Percentiles rank a stretch among this genome's conserved stretches.
phyloP scores from a whole-genome alignment of 2,329 filamentous ascomycete genomes.

The Claviceps maximensis region DNA sequence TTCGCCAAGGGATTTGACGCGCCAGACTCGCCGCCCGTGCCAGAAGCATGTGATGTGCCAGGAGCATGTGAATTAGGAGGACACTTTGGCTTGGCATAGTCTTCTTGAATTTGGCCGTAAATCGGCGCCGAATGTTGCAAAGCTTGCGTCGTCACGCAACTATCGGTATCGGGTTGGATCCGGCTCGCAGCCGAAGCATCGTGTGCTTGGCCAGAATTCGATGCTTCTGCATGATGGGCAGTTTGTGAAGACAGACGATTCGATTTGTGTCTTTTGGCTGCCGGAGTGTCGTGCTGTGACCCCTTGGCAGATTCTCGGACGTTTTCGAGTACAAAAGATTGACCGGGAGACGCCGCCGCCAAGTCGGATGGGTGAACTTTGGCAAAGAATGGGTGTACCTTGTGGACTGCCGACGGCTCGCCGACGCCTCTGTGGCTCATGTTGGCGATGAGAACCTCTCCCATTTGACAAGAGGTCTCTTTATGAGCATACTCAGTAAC shows the following conservation, averaged over 20 bases:
- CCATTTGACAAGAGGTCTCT: conserved; percentile 20
- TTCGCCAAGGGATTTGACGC: not conserved
- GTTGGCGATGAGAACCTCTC: conserved; percentile 25
- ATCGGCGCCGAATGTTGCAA: not conserved
- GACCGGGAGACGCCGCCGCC: not conserved
- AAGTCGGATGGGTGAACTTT: conserved; percentile 11
- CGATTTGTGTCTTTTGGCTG: conserved; percentile 3
- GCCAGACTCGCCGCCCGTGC: not conserved
- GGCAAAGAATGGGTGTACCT: conserved; percentile 43
- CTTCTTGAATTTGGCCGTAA: not conserved
- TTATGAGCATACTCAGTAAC: not conserved
- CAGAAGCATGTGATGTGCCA: not conserved
- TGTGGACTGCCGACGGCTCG: conserved; percentile 26
- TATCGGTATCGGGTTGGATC: not conserved
- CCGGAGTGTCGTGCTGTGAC: not conserved
- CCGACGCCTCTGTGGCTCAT: conserved; percentile 30
- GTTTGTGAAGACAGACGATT: conserved; percentile 7
- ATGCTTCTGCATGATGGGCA: not conserved
- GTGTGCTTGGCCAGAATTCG: not conserved
- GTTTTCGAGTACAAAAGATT: not conserved
- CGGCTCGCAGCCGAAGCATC: not conserved
- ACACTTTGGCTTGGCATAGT: not conserved
- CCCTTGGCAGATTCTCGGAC: not conserved
- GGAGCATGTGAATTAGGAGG: not conserved
- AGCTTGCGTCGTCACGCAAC: not conserved